Percentiles rank a stretch among this genome's conserved stretches.
These are phyloP conservation scores for Erucastrum elatum DNA, from an alignment of 345 rosid species.

Conservation along the genomic window DNA sequence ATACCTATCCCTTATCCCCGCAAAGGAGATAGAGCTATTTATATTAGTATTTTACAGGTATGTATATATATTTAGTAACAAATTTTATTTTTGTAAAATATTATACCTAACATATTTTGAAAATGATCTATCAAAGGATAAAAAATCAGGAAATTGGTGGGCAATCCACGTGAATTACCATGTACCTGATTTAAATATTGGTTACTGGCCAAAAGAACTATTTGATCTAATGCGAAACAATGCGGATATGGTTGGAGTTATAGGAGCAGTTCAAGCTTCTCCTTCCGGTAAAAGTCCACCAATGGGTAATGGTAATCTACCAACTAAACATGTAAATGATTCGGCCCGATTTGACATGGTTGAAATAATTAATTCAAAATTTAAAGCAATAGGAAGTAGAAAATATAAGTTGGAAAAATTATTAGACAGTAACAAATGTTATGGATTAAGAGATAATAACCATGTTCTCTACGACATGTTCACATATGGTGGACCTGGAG, in stretches of 20 bases:
- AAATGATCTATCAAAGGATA: not conserved
- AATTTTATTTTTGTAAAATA: not conserved
- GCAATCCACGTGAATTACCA: not conserved
- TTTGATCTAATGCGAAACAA: not conserved
- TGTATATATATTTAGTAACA: not conserved
- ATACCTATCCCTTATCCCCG: no score
- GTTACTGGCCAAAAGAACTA: conserved; percentile 36
- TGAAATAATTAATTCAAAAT: no score
- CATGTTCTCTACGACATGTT: no score
- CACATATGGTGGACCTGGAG: not conserved
- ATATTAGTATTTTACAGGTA: no score
- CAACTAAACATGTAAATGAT: not conserved
- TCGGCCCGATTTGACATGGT: not conserved
- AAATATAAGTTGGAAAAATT: not conserved
- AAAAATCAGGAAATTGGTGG: conserved; percentile 10
- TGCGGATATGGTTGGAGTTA: conserved; percentile 9
- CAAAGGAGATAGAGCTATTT: no score
- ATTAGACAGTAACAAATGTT: conserved; percentile 12
- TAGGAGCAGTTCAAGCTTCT: conserved; percentile 8
- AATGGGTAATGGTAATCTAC: conserved; percentile 7
- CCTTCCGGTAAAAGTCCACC: conserved; percentile 21
- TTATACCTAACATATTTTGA: not conserved
- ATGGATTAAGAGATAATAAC: not conserved
- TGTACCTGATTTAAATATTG: not conserved
- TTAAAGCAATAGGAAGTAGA: no score